Evolutionary conservation across 768 basidiomycete genomes (phyloP), one percentile per base, ranked within the genome.

Genomic region (Agaricus subrufescens): DNA sequence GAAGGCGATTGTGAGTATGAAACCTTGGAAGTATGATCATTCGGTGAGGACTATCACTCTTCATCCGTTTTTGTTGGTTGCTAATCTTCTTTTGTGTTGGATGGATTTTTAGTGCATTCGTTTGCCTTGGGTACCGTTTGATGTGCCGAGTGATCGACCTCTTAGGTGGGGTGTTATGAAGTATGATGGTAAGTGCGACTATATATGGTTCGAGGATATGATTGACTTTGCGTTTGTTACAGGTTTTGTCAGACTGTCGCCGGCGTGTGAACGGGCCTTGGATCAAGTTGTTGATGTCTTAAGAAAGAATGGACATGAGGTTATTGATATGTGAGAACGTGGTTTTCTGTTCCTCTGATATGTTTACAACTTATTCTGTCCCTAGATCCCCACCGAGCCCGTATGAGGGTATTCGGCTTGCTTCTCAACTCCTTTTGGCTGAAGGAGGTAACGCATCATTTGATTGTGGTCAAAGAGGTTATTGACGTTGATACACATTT

Each of bases 21-120:
- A 75, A 34, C 83, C 85, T 29, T 87, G 85, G 84, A 73, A 75
- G 12, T 86, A 86, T 58, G 86, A 87, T 63, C 76, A 76, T 52
- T 69, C 76, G 19, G 78, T 79, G 10, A 43, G n/a, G 25, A 34
- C 55, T 63, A 60, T 1, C 69, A 66, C 7, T 14, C 5, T 40
- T 4, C 19, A 11, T 8, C 43, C 19, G 3, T 15, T 45, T 46
- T 40, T 46, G 31, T 19, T 23, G 31, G 12, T 38, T 37, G 12
- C 31, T 45, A 8, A 46, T 19, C 66, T 63, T 65, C 52, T 62
- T 67, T 29, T 42, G 9, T 11, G 8, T 34, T 31, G 31, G 31
- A 31, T 15, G 8, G 1, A 19, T 19, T 19, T 19, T 19, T 60
- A 75, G 75, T 74, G 73, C 43, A 65, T 75, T 4, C 74, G 73